Percentiles rank a stretch among this genome's conserved stretches.
Conservation (phyloP, 768 basidiomycete species). For the Termitomyces sp. region DNA sequence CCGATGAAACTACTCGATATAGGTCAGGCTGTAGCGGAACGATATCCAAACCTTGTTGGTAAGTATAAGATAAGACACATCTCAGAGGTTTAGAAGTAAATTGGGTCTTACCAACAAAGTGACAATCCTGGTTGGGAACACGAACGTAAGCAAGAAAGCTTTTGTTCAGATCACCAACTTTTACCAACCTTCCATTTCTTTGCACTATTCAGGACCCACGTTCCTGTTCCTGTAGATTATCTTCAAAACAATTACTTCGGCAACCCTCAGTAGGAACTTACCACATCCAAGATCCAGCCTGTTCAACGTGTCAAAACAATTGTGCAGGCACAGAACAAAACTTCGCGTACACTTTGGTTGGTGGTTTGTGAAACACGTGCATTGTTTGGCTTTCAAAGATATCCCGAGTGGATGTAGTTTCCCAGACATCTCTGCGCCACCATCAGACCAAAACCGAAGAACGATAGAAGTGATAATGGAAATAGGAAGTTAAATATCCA, state of each 20-base stretch:
- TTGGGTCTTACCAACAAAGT: slow-evolving; percentile 51
- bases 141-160: neutral
- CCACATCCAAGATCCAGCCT: slow-evolving; percentile 74
- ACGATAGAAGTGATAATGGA: neutral
- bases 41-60: slow-evolving; percentile 51
- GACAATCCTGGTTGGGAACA: slow-evolving; percentile 33
- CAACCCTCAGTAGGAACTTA: slow-evolving; percentile 22
- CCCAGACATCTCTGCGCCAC: slow-evolving; percentile 60
- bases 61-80: neutral
- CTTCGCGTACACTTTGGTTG: slow-evolving; percentile 47
- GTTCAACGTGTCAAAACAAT: slow-evolving; percentile 10
- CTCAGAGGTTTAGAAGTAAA: too few relatives aligned
- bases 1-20: slow-evolving; percentile 47
- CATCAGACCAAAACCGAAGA: slow-evolving; percentile 9
- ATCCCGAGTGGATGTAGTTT: slow-evolving; percentile 47
- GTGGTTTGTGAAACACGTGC: slow-evolving; percentile 57
- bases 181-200: slow-evolving; percentile 53
- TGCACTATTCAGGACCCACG: slow-evolving; percentile 66
- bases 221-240: slow-evolving; percentile 49
- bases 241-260: neutral
- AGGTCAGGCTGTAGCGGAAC: slow-evolving; percentile 70
- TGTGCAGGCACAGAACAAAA: neutral
- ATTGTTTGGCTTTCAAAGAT: slow-evolving; percentile 55
- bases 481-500: neutral
- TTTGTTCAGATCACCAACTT: slow-evolving; percentile 1